Base-by-base conservation (phyloP, 148 eudicot species). In the Rhododendron simsii region DNA sequence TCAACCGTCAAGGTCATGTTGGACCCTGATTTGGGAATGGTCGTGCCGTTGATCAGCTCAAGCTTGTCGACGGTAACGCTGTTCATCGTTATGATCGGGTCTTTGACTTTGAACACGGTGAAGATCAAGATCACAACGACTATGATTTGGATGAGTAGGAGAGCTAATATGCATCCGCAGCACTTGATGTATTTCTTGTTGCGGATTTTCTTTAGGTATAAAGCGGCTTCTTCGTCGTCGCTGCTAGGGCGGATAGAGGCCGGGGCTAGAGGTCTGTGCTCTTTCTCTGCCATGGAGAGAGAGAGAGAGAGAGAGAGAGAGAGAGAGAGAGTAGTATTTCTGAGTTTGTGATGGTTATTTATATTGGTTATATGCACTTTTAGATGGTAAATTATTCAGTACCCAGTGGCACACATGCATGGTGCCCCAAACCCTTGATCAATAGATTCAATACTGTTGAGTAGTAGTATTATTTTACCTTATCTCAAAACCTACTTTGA, bases 1-100 rank as follows among this genome's bases (percentile, higher is more conserved):
- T 91, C 90, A 2, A 89, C 92, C 8, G 83, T 88, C 21, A 91
- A 37, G 18, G 91, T 33, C 87, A 91, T 89, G 91, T 91, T 91
- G 7, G 85, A 23, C 9, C 89, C 89, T 3, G 91, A 84, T 16
- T 85, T 80, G 4, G 89, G 88, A 0, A 47, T 61, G 3, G 89
- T 84, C 15, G 86, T 63, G 47, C 76, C 87, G 44, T 85, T 87
- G 86, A 73, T 15, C 2, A 85, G 83, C 14, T 88, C 87, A 20
- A 90, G 37, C 26, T 83, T 48, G 45, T 84, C 33, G 41, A 88
- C 33, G 9, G 47, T 59, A 2, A 90, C 83, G 1, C 75, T 21
- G 73, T 90, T 90, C 90, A 90, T 44, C 2, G 33, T 83, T 4
- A 88, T 87, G 65, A 77, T 51, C 0, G 92, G 92, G 41, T 85